Evolutionary conservation across 208 protist genomes (phyloP), one percentile per base, ranked within the genome.

Genomic region (Acanthamoeba sp.): DNA sequence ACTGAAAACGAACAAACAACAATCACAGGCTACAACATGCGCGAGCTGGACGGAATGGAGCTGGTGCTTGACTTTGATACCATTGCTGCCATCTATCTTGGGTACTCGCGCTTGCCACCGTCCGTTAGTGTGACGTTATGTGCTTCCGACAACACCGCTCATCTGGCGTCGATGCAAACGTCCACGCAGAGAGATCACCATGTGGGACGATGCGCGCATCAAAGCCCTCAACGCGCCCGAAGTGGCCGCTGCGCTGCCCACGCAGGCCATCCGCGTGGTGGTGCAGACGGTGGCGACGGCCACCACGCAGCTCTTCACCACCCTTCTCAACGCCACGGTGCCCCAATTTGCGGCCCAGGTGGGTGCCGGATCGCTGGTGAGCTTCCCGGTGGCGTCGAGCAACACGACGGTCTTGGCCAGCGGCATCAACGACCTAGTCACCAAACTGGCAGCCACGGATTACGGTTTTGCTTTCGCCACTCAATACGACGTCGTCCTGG

Each of bases 201-300:
- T 73, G 64, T 73, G 64, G 64, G 12, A 73, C 64, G 64, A 73
- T 14, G 32, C 22, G 64, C 64, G 64, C 64, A 73, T 73, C 64
- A 16, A 38, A 0, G 64, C 27, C 2, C 64, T 73, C n/a, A 73
- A 73, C 29, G 20, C 14, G 7, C 22, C 22, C 0, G 64, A 73
- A 29, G 64, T 73, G n/a, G 34, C 27, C 34, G 34, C 27, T 6
- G 10, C 1, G 64, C 64, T 73, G 64, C 64, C 64, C 34, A 18
- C 27, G 27, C 32, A 73, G 34, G 64, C 64, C 29, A 73, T 73
- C 64, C 64, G 3, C 22, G 64, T 73, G 32, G 64, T 73, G 10
- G n/a, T 22, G 4, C 34, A 18, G 64, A 40, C 64, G n/a, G 32
- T 40, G 22, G 22, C 6, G 64, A 32, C 64, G 34, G 32, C 64